phyloP scores from a whole-genome alignment of 78 protist genomes.

The Capsaspora owczarzaki region DNA sequence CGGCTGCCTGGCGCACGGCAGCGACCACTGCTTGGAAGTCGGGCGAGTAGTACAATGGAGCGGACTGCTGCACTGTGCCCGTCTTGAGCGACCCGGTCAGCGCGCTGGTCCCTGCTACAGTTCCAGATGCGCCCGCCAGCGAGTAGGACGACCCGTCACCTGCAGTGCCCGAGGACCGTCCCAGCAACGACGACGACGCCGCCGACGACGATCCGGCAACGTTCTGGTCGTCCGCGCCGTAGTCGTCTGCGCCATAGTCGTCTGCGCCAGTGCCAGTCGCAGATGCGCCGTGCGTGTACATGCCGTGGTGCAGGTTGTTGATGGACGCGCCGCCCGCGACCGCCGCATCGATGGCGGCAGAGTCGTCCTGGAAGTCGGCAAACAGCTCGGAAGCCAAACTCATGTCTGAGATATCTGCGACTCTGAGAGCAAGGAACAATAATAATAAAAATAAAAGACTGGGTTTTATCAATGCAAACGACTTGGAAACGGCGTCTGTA shows the following conservation, averaged over 20 bases:
- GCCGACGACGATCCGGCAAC: too few relatives aligned
- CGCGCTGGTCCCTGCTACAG: background rate
- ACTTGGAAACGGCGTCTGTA: too few relatives aligned
- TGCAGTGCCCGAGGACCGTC: too few relatives aligned
- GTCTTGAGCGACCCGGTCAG: background rate
- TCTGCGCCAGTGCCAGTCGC: background rate
- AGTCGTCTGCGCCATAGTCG: background rate
- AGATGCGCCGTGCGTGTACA: too few relatives aligned
- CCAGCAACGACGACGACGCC: too few relatives aligned
- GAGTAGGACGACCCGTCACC: too few relatives aligned
- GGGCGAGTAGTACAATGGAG: background rate
- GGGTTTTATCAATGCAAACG: too few relatives aligned
- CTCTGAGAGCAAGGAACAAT: too few relatives aligned
- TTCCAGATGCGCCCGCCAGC: background rate
- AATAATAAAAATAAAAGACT: too few relatives aligned
- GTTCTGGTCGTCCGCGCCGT: background rate
- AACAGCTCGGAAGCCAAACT: background rate
- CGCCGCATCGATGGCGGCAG: too few relatives aligned
- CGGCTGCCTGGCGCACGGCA: background rate
- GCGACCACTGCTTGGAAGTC: background rate
- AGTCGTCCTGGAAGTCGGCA: background rate
- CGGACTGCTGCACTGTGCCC: background rate
- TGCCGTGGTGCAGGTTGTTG: too few relatives aligned
- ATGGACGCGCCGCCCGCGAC: too few relatives aligned
- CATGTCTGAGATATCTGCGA: background rate